Percentiles rank a stretch among this genome's conserved stretches.
These are phyloP conservation scores for Yamadazyma dushanensis DNA, from an alignment of 1,139 yeast genomes.

Conservation along the genomic window DNA sequence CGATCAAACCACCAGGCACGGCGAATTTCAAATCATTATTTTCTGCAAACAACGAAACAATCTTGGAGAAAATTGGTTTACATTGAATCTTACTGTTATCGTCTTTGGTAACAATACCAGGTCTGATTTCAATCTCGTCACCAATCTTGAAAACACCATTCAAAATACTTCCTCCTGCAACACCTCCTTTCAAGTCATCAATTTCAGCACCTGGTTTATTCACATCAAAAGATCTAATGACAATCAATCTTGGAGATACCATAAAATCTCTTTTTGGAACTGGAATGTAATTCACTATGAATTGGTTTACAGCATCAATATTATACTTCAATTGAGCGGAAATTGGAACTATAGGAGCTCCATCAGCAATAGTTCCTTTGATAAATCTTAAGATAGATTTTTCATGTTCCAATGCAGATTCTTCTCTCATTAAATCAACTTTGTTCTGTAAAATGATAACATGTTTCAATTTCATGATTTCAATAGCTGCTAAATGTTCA, in stretches of 20 bases:
- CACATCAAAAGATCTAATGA: slow-evolving; percentile 97
- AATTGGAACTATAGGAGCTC: slow-evolving; percentile 98
- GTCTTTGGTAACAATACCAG: slow-evolving; percentile 97
- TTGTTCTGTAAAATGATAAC: slow-evolving; percentile 96
- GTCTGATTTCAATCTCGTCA: slow-evolving; percentile 98
- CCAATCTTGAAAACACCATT: slow-evolving; percentile 96
- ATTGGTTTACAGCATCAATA: slow-evolving; percentile 97
- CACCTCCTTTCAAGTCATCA: slow-evolving; percentile 98
- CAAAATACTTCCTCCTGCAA: slow-evolving; percentile 98
- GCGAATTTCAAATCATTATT: slow-evolving; percentile 97
- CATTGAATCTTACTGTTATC: slow-evolving; percentile 92
- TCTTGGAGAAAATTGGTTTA: slow-evolving; percentile 92
- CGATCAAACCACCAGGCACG: slow-evolving; percentile 99
- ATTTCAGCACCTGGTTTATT: slow-evolving; percentile 99
- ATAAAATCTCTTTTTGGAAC: slow-evolving; percentile 94
- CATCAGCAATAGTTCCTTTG: slow-evolving; percentile 97
- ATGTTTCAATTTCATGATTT: slow-evolving; percentile 97
- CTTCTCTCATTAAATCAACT: slow-evolving; percentile 98
- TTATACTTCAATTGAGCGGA: slow-evolving; percentile 98
- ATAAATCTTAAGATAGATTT: slow-evolving; percentile 88
- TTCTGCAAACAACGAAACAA: slow-evolving; percentile 94
- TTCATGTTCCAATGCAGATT: slow-evolving; percentile 92
- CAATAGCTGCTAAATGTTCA: slow-evolving; percentile 99
- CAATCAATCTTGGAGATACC: slow-evolving; percentile 93
- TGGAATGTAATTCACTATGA: slow-evolving; percentile 92